Evolutionary conservation across 352 stramenopile species (phyloP), one percentile per base, ranked within the genome.

Genomic region (Aphanomyces euteiches): DNA sequence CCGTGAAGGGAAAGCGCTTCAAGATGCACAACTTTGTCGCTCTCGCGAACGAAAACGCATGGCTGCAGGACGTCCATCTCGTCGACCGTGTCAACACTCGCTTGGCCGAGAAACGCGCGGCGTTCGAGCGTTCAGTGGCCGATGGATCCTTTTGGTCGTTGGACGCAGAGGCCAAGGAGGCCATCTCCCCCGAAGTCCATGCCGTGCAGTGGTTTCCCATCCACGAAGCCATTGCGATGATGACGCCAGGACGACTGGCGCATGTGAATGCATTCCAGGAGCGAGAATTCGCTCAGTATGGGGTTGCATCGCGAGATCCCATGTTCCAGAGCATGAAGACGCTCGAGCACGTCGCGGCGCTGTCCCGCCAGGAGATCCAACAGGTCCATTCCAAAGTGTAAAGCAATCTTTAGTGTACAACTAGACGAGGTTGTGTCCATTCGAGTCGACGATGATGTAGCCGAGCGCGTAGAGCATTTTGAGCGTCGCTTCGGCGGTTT

Each of bases 391-490:
- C 43, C 17, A 50, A n/a, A n/a, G 17, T n/a, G 43, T n/a, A 50
- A 50, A 2, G 43, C 43, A 50, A n/a, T 50, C 43, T 60, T 17
- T 60, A n/a, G 15, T n/a, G 28, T 60, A 12, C 10, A 45, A 12
- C n/a, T 56, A 67, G 28, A 67, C 43, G 19, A 67, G 54, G n/a
- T 28, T 58, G 59, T 67, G 53, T 45, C 56, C 67, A 36, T 73
- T 73, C 56, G 56, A 69, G 47, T 95, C 84, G 7, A 89, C 74
- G 67, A 95, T 83, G 21, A 80, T 88, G 54, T 93, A 95, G 60
- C 91, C 90, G 82, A 95, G 91, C 17, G 87, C 87, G 34, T 93
- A 77, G 15, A 95, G 79, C 57, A 84, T 95, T 81, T 95, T 95
- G 69, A 93, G 82, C 43, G 87, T 95, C 71, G 92, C 86, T 67